Conservation (phyloP, 2,329 filamentous ascomycete genomes). For the Xylaria sp. region DNA sequence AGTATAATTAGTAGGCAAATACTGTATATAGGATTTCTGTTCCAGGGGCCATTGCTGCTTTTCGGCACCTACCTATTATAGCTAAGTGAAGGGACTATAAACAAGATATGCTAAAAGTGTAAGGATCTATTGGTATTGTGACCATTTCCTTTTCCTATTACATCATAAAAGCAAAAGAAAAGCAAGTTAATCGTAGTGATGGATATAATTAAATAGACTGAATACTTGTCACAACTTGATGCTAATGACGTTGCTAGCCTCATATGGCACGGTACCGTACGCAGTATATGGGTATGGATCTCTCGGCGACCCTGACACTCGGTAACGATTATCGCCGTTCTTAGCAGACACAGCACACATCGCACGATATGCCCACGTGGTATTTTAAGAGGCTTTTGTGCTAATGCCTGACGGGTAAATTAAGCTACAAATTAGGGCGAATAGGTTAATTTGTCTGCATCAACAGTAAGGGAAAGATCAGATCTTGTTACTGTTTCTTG, state of each 20-base stretch:
- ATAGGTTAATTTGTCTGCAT: constrained; percentile 12
- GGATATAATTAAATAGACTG: no score
- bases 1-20: neutral
- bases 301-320: constrained; percentile 5
- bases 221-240: neutral
- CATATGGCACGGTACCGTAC: no score
- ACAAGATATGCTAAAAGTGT: no score
- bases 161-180: neutral
- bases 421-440: neutral
- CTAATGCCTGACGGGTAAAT: neutral
- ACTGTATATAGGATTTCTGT: neutral
- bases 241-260: no score
- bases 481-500: constrained; percentile 5
- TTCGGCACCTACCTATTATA: neutral
- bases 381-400: constrained; percentile 3
- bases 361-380: constrained; percentile 26
- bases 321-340: constrained; percentile 3
- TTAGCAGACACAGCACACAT: no score
- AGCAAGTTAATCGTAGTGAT: neutral
- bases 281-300: no score
- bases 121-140: no score
- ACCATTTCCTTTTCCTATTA: neutral
- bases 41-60: neutral
- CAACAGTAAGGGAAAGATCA: neutral
- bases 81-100: no score